phyloP scores from a whole-genome alignment of 306 rosid species.

The Morella rubra region DNA sequence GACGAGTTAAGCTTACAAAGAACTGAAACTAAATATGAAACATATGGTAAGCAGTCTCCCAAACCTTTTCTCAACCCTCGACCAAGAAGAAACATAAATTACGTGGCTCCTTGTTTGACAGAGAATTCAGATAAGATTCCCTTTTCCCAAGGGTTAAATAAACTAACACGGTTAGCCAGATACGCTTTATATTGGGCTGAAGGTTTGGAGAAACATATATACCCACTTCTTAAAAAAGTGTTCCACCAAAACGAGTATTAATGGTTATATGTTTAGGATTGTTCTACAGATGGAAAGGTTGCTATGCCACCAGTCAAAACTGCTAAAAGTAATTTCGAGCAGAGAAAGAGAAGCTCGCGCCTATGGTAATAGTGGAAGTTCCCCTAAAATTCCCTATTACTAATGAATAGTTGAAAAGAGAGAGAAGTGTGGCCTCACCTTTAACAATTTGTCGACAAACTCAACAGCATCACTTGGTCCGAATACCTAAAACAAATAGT shows the following conservation, averaged over 20 bases:
- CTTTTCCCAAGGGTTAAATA: background rate
- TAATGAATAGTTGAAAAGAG: background rate
- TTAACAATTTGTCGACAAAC: slow-evolving; percentile 75
- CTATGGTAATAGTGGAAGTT: too few species aligned
- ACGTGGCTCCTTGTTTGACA: background rate
- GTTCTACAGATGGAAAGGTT: background rate
- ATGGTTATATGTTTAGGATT: background rate
- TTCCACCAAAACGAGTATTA: background rate
- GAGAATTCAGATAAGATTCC: background rate
- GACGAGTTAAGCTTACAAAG: background rate
- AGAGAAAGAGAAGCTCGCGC: background rate
- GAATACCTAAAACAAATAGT: slow-evolving; percentile 59
- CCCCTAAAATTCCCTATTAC: background rate
- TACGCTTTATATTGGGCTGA: too few species aligned
- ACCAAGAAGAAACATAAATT: background rate
- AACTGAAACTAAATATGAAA: background rate
- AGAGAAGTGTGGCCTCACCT: slow-evolving; percentile 44
- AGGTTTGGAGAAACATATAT: too few species aligned
- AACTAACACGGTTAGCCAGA: background rate
- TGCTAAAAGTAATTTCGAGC: background rate
- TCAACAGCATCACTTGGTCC: slow-evolving; percentile 94
- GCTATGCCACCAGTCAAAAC: background rate
- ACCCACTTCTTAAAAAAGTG: too few species aligned
- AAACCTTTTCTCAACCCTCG: background rate
- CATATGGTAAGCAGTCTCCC: background rate